A percentile compares a stretch with the other conserved stretches of the same genome.
Evolutionary conservation across 2,329 filamentous ascomycete species (phyloP).

Genomic region (Microdochium nivale): DNA sequence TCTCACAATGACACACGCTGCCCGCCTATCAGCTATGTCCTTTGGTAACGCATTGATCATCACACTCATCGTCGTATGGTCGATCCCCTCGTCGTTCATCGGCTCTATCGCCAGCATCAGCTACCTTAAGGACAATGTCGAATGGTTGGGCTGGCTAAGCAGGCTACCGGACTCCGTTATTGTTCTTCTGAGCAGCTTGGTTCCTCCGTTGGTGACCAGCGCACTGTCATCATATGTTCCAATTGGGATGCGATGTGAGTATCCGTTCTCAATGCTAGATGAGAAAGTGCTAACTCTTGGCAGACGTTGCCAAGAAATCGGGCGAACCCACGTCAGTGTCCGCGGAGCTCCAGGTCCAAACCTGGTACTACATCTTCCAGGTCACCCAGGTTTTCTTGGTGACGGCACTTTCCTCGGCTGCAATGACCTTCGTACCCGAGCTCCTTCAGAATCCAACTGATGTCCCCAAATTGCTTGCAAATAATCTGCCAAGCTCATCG

Average conservation of each 20-base stretch:
- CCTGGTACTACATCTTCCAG: conserved; percentile 73
- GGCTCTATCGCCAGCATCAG: conserved; percentile 79
- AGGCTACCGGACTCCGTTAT: conserved; percentile 60
- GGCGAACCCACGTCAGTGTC: conserved; percentile 63
- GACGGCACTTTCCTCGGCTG: conserved; percentile 65
- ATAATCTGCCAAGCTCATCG: conserved; percentile 57
- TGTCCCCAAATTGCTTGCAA: conserved; percentile 44
- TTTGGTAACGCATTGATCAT: conserved; percentile 61
- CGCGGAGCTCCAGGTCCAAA: conserved; percentile 71
- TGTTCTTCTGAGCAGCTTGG: conserved; percentile 72
- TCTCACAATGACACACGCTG: conserved; percentile 38
- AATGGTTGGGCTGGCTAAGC: conserved; percentile 66
- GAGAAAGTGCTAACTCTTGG: conserved; percentile 2
- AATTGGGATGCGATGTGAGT: conserved; percentile 61
- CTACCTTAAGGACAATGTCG: conserved; percentile 53
- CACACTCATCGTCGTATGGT: conserved; percentile 79
- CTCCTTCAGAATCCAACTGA: conserved; percentile 17
- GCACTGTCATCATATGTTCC: conserved; percentile 79
- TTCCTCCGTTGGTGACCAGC: conserved; percentile 72
- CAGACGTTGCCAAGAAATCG: conserved; percentile 59
- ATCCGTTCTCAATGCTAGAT: neutral
- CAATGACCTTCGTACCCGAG: conserved; percentile 17
- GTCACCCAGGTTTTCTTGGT: conserved; percentile 81
- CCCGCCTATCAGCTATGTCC: conserved; percentile 24
- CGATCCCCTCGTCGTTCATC: conserved; percentile 65